Base-by-base conservation (phyloP, 331 rosid genomes). In the Quercus tomentella region DNA sequence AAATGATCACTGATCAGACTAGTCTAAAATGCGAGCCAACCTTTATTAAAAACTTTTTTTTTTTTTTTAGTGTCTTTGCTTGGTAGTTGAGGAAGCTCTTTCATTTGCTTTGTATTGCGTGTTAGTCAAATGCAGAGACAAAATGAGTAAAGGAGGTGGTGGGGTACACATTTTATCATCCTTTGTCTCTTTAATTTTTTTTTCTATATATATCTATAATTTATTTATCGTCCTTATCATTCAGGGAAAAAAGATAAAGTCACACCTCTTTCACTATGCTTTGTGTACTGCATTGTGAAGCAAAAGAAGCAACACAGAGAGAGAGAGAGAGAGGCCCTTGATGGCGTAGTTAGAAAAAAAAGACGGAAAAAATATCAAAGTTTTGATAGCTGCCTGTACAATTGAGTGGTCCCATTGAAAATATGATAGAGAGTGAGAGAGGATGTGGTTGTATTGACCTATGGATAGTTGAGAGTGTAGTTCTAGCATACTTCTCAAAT, bases 11-110 rank as follows among this genome's bases (percentile, higher is more conserved):
- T 49, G 4, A 14, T 12, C 55, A 49, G 67, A 61, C 35, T 22
- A 18, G 14, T 15, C 28, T 25, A 6, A 25, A 23, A 60, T 60
- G 30, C 35, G 67, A 60, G 67, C 67, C 18, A 60, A 26, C 15
- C 33, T 49, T 61, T 4, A 41, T 41, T 41, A 41, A 41, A 8
- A 23, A n/a, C 52, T 1, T 25, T 25, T 25, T 4, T 0, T 8
- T 69, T 69, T 12, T 18, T 26, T 17, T 14, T 3, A 43, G 60
- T 26, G 14, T 35, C 75, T 14, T 76, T 58, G 79, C 77, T 61
- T 70, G 82, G 85, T 81, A n/a, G 80, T 78, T 78, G 85, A 62
- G 85, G 68, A 65, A 43, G 75, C 72, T 81, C 65, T 62, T 75
- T 56, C 67, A 33, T 25, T 76, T 80, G 58, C 82, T 45, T 52